phyloP scores from a whole-genome alignment of 257 asterid species.

The Knoxia roxburghii region DNA sequence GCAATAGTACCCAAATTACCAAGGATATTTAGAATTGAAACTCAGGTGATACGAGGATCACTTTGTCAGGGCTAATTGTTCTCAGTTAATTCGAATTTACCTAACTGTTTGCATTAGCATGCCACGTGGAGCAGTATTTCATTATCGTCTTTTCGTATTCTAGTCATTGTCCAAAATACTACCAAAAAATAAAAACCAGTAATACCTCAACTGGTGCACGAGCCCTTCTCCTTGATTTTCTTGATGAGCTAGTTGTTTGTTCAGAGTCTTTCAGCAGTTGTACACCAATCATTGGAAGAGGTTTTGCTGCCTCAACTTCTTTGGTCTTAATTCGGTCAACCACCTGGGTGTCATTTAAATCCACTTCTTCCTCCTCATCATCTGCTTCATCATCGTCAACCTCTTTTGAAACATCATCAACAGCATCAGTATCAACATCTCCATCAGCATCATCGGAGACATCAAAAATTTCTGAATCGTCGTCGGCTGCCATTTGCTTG shows the following conservation, averaged over 20 bases:
- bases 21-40: background rate
- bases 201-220: conserved; percentile 65
- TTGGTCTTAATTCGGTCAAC: conserved; percentile 71
- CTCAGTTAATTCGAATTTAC: background rate
- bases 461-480: conserved; percentile 45
- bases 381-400: conserved; percentile 67
- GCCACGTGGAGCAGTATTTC: background rate
- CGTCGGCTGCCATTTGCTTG: conserved; percentile 49
- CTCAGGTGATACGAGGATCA: background rate
- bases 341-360: conserved; percentile 64
- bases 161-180: background rate
- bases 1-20: conserved; percentile 15
- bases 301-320: conserved; percentile 69
- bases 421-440: conserved; percentile 18
- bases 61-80: background rate
- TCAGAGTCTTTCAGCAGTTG: conserved; percentile 85
- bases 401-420: conserved; percentile 57
- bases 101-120: background rate
- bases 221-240: conserved; percentile 62
- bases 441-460: conserved; percentile 31
- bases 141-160: background rate
- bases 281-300: conserved; percentile 97
- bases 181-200: conserved; percentile 3
- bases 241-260: conserved; percentile 56
- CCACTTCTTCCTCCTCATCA: conserved; percentile 73